These are phyloP conservation scores for Paramecium sexaurelia DNA, from an alignment of 73 alveolate species.

Conservation along the genomic window DNA sequence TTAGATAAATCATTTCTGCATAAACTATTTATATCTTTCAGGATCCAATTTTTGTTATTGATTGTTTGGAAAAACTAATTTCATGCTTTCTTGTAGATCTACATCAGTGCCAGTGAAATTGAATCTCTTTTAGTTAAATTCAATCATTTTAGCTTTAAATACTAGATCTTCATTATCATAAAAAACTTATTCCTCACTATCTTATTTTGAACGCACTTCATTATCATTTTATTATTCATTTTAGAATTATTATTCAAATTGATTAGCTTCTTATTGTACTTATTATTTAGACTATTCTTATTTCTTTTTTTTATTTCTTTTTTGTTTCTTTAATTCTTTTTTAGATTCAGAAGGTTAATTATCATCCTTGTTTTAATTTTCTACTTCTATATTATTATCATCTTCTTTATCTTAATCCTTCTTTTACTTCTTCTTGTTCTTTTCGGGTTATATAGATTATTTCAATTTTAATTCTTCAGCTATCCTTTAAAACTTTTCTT, in stretches of 20 bases:
- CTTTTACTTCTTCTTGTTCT: neutral
- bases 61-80: neutral
- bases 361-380: neutral
- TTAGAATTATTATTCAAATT: neutral
- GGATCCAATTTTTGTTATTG: neutral
- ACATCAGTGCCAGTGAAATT: constrained; percentile 3
- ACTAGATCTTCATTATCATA: neutral
- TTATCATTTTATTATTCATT: neutral
- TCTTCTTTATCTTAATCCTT: neutral
- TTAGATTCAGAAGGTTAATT: neutral
- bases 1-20: neutral
- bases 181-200: constrained; percentile 7
- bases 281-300: neutral
- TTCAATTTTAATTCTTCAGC: constrained; percentile 7
- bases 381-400: neutral
- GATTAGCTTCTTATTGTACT: neutral
- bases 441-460: neutral
- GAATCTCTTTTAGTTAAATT: neutral
- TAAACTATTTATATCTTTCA: neutral
- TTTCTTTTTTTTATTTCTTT: neutral
- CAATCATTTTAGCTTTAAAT: neutral
- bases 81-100: neutral
- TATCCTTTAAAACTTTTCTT: constrained; percentile 1
- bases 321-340: neutral
- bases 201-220: neutral